These are phyloP conservation scores for Populus davidiana DNA, from an alignment of 345 rosid genomes.

Conservation along the genomic window DNA sequence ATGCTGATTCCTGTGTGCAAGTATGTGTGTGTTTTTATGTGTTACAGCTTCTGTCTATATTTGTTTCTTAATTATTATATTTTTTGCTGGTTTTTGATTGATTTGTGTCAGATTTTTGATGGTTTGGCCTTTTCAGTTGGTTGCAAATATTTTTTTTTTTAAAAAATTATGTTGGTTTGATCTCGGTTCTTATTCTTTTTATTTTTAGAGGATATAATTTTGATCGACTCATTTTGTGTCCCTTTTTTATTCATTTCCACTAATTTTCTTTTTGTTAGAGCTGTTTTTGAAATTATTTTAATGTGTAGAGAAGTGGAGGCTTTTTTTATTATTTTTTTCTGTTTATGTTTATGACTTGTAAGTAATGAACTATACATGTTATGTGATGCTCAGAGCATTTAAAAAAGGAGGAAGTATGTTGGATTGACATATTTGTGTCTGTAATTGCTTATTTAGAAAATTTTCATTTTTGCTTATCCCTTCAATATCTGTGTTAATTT, in stretches of 20 bases:
- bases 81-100: constrained; percentile 7
- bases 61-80: constrained; percentile 3
- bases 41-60: constrained; percentile 7
- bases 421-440: not conserved
- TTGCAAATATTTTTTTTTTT: not conserved
- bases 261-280: not conserved
- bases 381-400: no score
- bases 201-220: not conserved
- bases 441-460: not conserved
- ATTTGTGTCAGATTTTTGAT: not conserved
- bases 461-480: not conserved
- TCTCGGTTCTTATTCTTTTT: not conserved
- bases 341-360: not conserved
- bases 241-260: not conserved
- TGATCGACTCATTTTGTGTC: not conserved
- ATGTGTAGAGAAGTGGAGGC: not conserved
- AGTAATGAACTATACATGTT: not conserved
- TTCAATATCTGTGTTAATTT: not conserved
- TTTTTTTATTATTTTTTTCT: no score
- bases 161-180: constrained; percentile 5
- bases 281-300: not conserved
- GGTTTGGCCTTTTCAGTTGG: not conserved
- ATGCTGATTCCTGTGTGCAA: not conserved
- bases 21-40: constrained; percentile 1
- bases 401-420: not conserved